Conservation (phyloP, 2,329 filamentous ascomycete genomes). For the Proliferodiscus dingleyae region DNA sequence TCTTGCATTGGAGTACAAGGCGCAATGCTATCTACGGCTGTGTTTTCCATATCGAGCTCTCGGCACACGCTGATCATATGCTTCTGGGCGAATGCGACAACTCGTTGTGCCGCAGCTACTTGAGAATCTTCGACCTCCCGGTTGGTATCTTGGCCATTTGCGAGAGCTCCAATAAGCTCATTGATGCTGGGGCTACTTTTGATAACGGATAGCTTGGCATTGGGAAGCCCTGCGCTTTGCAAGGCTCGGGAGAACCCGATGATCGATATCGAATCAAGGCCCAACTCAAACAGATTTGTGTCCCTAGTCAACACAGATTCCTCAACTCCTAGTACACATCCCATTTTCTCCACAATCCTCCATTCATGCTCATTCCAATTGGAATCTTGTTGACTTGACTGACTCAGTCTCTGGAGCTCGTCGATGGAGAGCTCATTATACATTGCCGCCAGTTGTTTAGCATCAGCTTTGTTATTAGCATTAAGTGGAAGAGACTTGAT, state of each 20-base stretch:
- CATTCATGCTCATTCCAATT: constrained; percentile 37
- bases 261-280: constrained; percentile 82
- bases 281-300: constrained; percentile 77
- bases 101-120: constrained; percentile 34
- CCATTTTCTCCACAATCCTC: constrained; percentile 50
- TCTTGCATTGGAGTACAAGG: constrained; percentile 85
- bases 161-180: constrained; percentile 37
- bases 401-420: constrained; percentile 54
- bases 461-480: constrained; percentile 84
- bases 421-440: constrained; percentile 57
- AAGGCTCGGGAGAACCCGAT: constrained; percentile 64
- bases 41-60: constrained; percentile 44
- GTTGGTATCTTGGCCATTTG: constrained; percentile 4
- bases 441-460: constrained; percentile 60
- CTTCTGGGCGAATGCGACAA: constrained; percentile 36
- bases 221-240: constrained; percentile 55
- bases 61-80: constrained; percentile 34
- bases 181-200: constrained; percentile 55
- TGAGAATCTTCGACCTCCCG: constrained; percentile 17
- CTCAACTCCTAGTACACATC: constrained; percentile 32
- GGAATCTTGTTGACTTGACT: constrained; percentile 26
- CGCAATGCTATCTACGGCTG: constrained; percentile 64
- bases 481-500: constrained; percentile 73
- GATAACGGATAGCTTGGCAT: constrained; percentile 60
- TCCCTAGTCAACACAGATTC: constrained; percentile 41